Base-by-base conservation (phyloP, 768 basidiomycete genomes). In the Cyathus striatus region DNA sequence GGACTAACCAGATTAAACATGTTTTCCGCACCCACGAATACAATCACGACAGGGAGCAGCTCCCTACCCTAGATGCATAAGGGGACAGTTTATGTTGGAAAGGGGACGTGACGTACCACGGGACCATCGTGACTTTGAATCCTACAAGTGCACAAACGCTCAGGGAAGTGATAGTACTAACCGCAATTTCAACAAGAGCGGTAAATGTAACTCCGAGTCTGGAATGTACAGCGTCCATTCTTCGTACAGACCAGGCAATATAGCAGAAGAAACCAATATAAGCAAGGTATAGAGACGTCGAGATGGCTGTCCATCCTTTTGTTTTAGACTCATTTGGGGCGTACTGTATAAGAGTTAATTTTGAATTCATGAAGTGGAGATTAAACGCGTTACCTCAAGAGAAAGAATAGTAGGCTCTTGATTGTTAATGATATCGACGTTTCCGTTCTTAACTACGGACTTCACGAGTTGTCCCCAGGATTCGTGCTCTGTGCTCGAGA, bases 21-120 rank as follows among this genome's bases (percentile, higher is more conserved):
- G 54, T 97, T 98, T 66, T 98, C 95, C 2, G 91, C 88, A 2
- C 95, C 95, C 12, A 95, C 87, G 50, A 98, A 94, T 5, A 93
- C 79, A 40, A 99, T 92, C 26, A 96, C 86, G 45, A 97, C 87
- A 1, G 94, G 94, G 40, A 99, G 70, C 32, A 95, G 65, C 57
- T 88, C 84, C 89, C 89, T 90, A 22, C 21, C 22, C 23, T 40
- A 21, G 24, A 34, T 41, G 27, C n/a, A 41, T 39, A 44, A 45
- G 40, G 38, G 49, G 38, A 20, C 46, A 35, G 20, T n/a, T 7
- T 26, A 22, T 40, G 41, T 17, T 36, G 37, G 32, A 13, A 6
- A 16, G 27, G 24, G 34, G 20, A 41, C 36, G 35, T 18, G 30
- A 63, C 72, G 51, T 63, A 89, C 90, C 86, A 90, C 34, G 90